Percentiles rank a stretch among this genome's conserved stretches.
phyloP scores from a whole-genome alignment of 805 yeast species.

The Metschnikowia proteae region DNA sequence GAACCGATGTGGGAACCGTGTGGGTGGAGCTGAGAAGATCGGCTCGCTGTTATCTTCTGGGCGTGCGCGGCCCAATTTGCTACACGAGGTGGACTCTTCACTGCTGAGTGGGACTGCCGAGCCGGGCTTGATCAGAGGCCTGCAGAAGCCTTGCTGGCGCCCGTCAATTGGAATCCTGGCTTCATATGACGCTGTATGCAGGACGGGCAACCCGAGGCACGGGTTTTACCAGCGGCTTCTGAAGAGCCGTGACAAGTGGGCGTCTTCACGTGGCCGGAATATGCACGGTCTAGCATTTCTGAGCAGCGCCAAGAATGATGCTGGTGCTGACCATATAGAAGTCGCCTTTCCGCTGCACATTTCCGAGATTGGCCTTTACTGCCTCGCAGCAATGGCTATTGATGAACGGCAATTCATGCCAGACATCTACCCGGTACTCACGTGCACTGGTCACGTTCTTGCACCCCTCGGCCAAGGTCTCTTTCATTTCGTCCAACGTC shows the following conservation, averaged over 20 bases:
- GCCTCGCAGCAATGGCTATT: constrained; percentile 21
- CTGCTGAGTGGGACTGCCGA: no score
- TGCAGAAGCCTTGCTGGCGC: no score
- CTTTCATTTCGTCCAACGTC: constrained; percentile 1
- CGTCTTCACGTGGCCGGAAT: no score
- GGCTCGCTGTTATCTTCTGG: not conserved
- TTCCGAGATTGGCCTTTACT: constrained; percentile 12
- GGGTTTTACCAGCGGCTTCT: not conserved
- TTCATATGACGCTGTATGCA: not conserved
- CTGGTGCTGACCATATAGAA: constrained; percentile 18
- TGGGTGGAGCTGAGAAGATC: not conserved
- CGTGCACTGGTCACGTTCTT: constrained; percentile 22
- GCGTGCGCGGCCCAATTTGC: not conserved
- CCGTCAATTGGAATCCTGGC: no score
- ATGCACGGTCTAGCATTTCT: constrained; percentile 1
- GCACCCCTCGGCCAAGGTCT: constrained; percentile 4
- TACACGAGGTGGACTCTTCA: not conserved
- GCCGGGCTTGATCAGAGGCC: no score
- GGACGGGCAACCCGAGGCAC: no score
- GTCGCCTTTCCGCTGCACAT: constrained; percentile 7
- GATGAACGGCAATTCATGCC: constrained; percentile 27
- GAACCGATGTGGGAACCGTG: not conserved
- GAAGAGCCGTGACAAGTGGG: not conserved
- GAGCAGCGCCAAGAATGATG: constrained; percentile 29
- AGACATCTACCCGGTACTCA: constrained; percentile 18